Evolutionary conservation across 116 monocot genomes (phyloP).

Genomic region (Zostera marina): DNA sequence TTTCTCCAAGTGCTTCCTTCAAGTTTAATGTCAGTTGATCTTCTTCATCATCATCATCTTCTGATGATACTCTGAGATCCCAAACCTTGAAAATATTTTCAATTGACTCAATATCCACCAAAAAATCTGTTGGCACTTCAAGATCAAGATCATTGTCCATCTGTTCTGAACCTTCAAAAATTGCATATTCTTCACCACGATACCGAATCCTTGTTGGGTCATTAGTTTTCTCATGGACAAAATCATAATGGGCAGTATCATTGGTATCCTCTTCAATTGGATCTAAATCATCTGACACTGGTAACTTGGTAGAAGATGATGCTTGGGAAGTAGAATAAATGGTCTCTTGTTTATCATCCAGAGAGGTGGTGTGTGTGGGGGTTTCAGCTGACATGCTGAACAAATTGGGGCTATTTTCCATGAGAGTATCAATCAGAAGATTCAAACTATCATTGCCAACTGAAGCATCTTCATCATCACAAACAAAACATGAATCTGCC

Average conservation of each 20-base stretch:
- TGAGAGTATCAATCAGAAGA: neutral
- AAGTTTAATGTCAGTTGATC: neutral
- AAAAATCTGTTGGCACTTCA: neutral
- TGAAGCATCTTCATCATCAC: neutral
- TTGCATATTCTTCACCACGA: constrained; percentile 1
- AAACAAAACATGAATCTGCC: constrained; percentile 2
- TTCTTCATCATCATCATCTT: constrained; percentile 3
- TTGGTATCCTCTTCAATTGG: neutral
- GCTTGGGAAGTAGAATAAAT: neutral
- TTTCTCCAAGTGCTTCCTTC: constrained; percentile 1
- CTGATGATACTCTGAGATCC: neutral
- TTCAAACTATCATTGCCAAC: neutral
- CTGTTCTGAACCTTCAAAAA: neutral
- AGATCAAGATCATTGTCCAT: neutral
- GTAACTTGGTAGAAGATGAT: neutral
- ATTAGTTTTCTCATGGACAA: constrained; percentile 2
- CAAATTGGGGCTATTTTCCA: neutral
- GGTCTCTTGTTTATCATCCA: neutral
- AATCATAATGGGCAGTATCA: neutral
- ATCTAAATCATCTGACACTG: neutral
- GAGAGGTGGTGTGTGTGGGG: neutral
- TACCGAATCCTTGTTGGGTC: constrained; percentile 5
- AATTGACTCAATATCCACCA: constrained; percentile 1
- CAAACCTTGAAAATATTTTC: constrained; percentile 9
- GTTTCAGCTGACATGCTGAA: no score